These are phyloP conservation scores for Yarrowia sp. DNA, from an alignment of 805 yeast genomes.

Conservation along the genomic window DNA sequence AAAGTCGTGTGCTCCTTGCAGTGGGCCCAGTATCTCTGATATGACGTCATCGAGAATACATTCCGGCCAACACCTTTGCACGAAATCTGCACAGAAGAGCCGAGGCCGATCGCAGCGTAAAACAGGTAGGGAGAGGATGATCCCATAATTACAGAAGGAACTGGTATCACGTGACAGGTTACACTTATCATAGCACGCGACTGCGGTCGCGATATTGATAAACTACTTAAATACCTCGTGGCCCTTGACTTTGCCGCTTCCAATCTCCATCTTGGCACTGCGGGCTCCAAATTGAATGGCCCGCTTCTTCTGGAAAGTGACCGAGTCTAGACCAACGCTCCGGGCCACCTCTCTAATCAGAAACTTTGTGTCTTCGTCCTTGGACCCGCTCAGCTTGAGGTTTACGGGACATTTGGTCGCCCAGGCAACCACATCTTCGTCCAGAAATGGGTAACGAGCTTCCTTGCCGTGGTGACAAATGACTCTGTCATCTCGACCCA, in stretches of 20 bases:
- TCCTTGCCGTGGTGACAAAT: constrained; percentile 86
- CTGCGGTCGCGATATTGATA: too few relatives aligned
- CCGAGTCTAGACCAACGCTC: constrained; percentile 48
- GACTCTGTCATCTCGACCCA: constrained; percentile 91
- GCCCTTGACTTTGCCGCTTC: constrained; percentile 74
- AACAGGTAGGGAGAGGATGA: not conserved
- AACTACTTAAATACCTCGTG: constrained; percentile 44
- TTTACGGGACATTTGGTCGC: constrained; percentile 40
- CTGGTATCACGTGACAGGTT: too few relatives aligned
- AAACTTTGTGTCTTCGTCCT: constrained; percentile 48
- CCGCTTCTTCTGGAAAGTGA: constrained; percentile 74
- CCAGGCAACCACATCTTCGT: constrained; percentile 52
- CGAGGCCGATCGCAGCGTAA: not conserved
- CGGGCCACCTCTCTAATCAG: constrained; percentile 63
- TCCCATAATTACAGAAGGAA: too few relatives aligned
- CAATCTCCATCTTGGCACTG: constrained; percentile 88
- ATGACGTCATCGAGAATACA: not conserved
- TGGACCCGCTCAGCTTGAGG: constrained; percentile 42
- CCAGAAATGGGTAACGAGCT: constrained; percentile 81
- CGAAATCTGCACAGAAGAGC: not conserved
- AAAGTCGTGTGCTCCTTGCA: too few relatives aligned
- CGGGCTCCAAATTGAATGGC: constrained; percentile 97
- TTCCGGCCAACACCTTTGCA: not conserved
- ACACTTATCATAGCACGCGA: too few relatives aligned
- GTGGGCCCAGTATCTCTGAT: too few relatives aligned